Evolutionary conservation across 2,329 filamentous ascomycete species (phyloP).

Genomic region (Talaromyces islandicus): DNA sequence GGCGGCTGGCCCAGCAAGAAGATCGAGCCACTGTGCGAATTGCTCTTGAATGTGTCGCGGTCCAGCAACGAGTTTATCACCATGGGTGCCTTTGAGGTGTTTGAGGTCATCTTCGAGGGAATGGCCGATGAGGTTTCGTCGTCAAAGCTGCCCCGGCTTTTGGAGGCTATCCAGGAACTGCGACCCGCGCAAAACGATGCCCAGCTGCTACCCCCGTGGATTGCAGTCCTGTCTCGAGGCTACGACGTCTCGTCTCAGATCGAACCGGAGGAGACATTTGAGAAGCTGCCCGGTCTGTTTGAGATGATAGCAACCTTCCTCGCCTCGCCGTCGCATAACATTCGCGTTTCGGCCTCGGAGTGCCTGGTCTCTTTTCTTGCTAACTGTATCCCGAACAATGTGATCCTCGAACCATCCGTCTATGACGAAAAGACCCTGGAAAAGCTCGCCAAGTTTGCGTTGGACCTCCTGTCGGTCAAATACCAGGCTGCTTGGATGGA

Average conservation of each 20-base stretch:
- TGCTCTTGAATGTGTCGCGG: constrained; percentile 80
- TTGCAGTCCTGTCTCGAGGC: constrained; percentile 87
- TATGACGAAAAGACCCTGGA: constrained; percentile 88
- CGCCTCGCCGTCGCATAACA: constrained; percentile 82
- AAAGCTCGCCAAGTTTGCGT: constrained; percentile 65
- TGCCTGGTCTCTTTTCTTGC: constrained; percentile 89
- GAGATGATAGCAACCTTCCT: constrained; percentile 73
- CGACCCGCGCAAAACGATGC: constrained; percentile 90
- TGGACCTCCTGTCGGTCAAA: constrained; percentile 75
- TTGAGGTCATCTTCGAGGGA: constrained; percentile 91
- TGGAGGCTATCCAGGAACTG: constrained; percentile 87
- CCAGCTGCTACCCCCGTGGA: constrained; percentile 91
- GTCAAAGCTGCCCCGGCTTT: constrained; percentile 77
- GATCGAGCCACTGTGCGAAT: constrained; percentile 84
- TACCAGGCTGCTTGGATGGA: constrained; percentile 94
- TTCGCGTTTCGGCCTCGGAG: constrained; percentile 88
- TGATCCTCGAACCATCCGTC: constrained; percentile 80
- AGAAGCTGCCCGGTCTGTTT: constrained; percentile 82
- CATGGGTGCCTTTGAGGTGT: constrained; percentile 93
- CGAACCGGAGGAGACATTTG: constrained; percentile 83
- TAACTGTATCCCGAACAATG: constrained; percentile 78
- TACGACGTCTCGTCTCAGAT: constrained; percentile 91
- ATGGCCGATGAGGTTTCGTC: constrained; percentile 85
- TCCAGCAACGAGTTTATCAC: constrained; percentile 93
- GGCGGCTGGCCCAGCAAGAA: constrained; percentile 96